A percentile compares a stretch with the other conserved stretches of the same genome.
These are phyloP conservation scores for Nitzschia sp. DNA, from an alignment of 108 stramenopile species.

Conservation along the genomic window DNA sequence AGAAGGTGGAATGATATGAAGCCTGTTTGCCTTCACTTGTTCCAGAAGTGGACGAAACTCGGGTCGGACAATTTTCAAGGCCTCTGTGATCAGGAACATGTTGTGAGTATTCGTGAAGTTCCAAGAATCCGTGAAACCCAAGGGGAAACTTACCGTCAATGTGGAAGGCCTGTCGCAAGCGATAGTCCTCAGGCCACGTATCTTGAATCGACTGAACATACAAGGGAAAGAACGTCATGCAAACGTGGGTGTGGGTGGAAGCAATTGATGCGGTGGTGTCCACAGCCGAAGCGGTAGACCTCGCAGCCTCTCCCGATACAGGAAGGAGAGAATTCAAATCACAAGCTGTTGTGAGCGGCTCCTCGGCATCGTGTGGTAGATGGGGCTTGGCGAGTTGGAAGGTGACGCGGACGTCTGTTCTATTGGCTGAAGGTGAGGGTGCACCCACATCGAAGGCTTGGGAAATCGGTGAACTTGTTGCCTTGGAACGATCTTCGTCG, in stretches of 20 bases:
- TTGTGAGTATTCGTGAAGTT: no score
- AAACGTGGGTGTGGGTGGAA: conserved; percentile 33
- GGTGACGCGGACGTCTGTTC: neutral
- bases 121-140: neutral
- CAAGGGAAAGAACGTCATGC: conserved; percentile 55
- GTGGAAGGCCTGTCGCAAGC: conserved; percentile 39
- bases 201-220: conserved; percentile 57
- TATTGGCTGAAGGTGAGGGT: neutral
- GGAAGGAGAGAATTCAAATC: neutral
- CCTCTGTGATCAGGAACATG: conserved; percentile 2
- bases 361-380: neutral
- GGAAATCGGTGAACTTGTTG: neutral
- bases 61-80: conserved; percentile 11
- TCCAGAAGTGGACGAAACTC: conserved; percentile 11
- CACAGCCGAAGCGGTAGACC: neutral
- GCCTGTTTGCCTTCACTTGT: neutral
- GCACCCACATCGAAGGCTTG: neutral
- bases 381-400: neutral
- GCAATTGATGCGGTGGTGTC: neutral
- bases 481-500: neutral
- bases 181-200: conserved; percentile 66
- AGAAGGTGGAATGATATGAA: conserved; percentile 2
- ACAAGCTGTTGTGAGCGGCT: neutral
- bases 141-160: conserved; percentile 37
- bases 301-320: neutral